These are phyloP conservation scores for Serendipita sp. DNA, from an alignment of 768 basidiomycete genomes.

Conservation along the genomic window DNA sequence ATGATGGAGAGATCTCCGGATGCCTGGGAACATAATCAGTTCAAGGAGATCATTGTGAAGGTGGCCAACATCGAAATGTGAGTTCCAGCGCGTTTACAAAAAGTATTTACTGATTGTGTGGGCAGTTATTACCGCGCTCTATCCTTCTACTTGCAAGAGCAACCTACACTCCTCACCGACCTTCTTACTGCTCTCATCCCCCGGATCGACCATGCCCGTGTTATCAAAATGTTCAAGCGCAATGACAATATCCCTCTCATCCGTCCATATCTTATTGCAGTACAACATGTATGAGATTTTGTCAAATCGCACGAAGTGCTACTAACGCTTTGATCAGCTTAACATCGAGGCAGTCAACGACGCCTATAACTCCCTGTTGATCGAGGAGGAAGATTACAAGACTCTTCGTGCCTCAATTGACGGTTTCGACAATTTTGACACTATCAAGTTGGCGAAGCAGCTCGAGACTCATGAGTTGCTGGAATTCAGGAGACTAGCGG, in stretches of 20 bases:
- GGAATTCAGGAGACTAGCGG: slow-evolving; percentile 89
- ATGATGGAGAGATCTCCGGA: slow-evolving; percentile 99
- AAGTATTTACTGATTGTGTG: background rate
- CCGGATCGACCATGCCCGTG: slow-evolving; percentile 87
- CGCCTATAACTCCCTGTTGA: slow-evolving; percentile 93
- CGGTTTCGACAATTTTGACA: slow-evolving; percentile 97
- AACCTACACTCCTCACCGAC: slow-evolving; percentile 86
- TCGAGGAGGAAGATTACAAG: slow-evolving; percentile 98
- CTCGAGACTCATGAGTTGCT: slow-evolving; percentile 82
- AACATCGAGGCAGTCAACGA: slow-evolving; percentile 97
- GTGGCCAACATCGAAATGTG: slow-evolving; percentile 97
- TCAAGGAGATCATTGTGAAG: slow-evolving; percentile 95
- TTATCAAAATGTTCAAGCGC: slow-evolving; percentile 75
- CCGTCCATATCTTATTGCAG: slow-evolving; percentile 90
- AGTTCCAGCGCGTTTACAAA: slow-evolving; percentile 14
- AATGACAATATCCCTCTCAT: slow-evolving; percentile 93
- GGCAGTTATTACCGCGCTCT: slow-evolving; percentile 88
- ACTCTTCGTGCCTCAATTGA: slow-evolving; percentile 95
- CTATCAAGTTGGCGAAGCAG: slow-evolving; percentile 66
- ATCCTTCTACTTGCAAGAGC: slow-evolving; percentile 86
- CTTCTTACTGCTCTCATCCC: slow-evolving; percentile 83
- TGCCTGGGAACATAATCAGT: slow-evolving; percentile 99
- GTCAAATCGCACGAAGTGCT: background rate
- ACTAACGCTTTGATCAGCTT: slow-evolving; percentile 32
- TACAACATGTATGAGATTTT: slow-evolving; percentile 58